Evolutionary conservation across 768 basidiomycete species (phyloP).

Genomic region (Termitomyces titanicus): DNA sequence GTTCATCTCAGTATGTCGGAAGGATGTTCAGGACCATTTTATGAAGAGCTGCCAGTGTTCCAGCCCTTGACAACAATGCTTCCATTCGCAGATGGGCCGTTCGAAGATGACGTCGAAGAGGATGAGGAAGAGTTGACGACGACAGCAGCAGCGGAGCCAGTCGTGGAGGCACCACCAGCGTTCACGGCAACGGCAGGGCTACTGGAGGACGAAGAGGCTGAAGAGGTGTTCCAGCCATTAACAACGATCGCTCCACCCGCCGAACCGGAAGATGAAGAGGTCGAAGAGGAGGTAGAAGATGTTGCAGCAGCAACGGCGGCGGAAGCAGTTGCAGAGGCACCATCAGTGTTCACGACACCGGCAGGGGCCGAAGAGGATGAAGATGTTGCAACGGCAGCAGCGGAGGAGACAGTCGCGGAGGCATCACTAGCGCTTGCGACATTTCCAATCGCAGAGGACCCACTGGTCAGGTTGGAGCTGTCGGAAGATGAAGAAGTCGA

Average conservation of each 20-base stretch:
- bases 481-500: not conserved
- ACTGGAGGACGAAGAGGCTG: conserved; percentile 8
- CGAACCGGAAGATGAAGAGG: no score
- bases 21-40: conserved; percentile 31
- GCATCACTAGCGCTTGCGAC: conserved; percentile 1
- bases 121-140: not conserved
- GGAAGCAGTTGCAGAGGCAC: no score
- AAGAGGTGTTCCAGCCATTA: not conserved
- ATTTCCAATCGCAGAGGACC: not conserved
- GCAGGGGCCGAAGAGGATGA: conserved; percentile 6
- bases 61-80: conserved; percentile 29
- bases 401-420: not conserved
- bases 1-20: not conserved
- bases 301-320: no score
- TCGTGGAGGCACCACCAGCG: not conserved
- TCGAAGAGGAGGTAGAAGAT: no score
- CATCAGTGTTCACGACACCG: no score
- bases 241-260: no score
- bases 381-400: not conserved
- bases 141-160: not conserved
- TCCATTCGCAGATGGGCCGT: conserved; percentile 39
- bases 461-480: not conserved
- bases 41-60: not conserved
- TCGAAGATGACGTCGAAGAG: conserved; percentile 12
- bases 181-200: no score